phyloP scores from a whole-genome alignment of 306 rosid genomes.

The Lotus japonicus region DNA sequence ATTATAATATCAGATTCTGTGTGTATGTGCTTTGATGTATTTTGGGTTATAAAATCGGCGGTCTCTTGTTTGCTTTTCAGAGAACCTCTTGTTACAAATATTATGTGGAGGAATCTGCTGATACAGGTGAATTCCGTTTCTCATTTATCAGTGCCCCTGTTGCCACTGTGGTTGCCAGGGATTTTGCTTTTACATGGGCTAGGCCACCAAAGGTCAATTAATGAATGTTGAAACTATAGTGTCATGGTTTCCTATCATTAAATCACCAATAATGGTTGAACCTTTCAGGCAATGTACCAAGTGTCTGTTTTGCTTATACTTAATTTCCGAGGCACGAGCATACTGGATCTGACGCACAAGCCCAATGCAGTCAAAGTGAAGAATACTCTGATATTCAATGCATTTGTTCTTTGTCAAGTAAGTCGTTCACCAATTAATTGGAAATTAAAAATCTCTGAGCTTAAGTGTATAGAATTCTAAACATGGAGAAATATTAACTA shows the following conservation, averaged over 20 bases:
- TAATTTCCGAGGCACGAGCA: constrained; percentile 53
- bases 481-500: no score
- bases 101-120: constrained; percentile 94
- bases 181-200: not conserved
- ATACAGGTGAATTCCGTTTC: constrained; percentile 55
- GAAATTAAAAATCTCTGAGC: not conserved
- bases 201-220: not conserved
- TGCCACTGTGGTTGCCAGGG: not conserved
- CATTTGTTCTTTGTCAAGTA: constrained; percentile 95
- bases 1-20: not conserved
- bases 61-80: constrained; percentile 38
- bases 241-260: not conserved
- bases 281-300: constrained; percentile 75
- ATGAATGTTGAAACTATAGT: not conserved
- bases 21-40: not conserved
- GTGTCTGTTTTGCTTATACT: constrained; percentile 66
- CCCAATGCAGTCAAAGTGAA: constrained; percentile 39
- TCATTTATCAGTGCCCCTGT: not conserved
- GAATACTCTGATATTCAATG: constrained; percentile 85
- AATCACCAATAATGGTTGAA: constrained; percentile 1
- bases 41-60: not conserved
- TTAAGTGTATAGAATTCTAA: no score
- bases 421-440: constrained; percentile 9
- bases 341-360: constrained; percentile 41
- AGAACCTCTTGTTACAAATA: constrained; percentile 83